Conservation (phyloP, 495 filamentous ascomycete genomes). For the Penicillium alfredii region DNA sequence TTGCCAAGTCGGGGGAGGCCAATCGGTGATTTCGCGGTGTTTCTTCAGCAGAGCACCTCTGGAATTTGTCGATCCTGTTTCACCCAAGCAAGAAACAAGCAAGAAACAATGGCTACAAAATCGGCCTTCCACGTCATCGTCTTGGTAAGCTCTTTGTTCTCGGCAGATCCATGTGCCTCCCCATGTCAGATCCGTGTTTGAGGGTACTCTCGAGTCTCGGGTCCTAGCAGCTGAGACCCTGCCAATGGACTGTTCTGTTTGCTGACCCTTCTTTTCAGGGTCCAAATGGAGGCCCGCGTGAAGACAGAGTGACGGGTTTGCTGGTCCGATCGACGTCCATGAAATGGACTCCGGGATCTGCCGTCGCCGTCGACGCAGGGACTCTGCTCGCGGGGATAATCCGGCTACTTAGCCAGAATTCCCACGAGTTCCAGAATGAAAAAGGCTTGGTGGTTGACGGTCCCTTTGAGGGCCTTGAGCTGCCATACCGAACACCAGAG, state of each 20-base stretch:
- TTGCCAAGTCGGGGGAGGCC: no score
- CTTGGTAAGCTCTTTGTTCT: conserved; percentile 65
- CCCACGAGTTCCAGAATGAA: conserved; percentile 24
- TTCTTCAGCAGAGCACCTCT: no score
- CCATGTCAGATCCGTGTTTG: conserved; percentile 1
- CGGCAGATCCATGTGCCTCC: background rate
- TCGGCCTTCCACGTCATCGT: conserved; percentile 72
- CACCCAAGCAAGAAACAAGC: background rate
- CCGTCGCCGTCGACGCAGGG: conserved; percentile 88
- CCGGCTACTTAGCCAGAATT: conserved; percentile 57
- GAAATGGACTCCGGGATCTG: conserved; percentile 70
- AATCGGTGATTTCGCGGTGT: no score
- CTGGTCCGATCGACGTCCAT: conserved; percentile 76
- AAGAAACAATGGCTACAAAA: conserved; percentile 15
- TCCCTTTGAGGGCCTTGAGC: conserved; percentile 70
- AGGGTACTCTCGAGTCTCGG: conserved; percentile 6
- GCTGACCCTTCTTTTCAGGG: conserved; percentile 57
- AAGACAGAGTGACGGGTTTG: conserved; percentile 83
- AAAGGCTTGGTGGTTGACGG: conserved; percentile 32
- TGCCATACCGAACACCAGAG: conserved; percentile 54
- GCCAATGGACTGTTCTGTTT: background rate
- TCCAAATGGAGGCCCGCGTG: conserved; percentile 80
- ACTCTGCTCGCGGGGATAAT: conserved; percentile 81
- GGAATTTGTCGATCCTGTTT: conserved; percentile 7
- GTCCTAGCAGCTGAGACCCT: conserved; percentile 18